Conservation (phyloP, 805 yeast genomes). For the Kodamaea kakaduensis region DNA sequence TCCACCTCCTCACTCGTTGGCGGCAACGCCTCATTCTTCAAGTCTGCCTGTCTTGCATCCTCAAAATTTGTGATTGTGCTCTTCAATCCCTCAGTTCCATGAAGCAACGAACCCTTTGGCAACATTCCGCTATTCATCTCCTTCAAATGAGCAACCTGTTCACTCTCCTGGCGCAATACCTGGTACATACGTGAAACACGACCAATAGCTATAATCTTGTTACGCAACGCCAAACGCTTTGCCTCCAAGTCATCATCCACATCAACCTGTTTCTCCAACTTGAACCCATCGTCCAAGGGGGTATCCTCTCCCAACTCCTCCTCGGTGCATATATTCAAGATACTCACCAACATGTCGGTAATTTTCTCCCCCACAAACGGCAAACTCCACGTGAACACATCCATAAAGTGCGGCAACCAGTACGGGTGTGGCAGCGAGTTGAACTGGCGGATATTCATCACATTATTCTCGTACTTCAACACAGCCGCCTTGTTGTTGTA, state of each 20-base stretch:
- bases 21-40: slow-evolving; percentile 83
- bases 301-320: slow-evolving; percentile 84
- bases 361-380: slow-evolving; percentile 97
- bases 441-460: slow-evolving; percentile 93
- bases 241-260: slow-evolving; percentile 27
- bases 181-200: slow-evolving; percentile 90
- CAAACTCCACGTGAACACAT: slow-evolving; percentile 93
- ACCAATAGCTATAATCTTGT: slow-evolving; percentile 94
- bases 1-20: slow-evolving; percentile 62
- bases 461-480: slow-evolving; percentile 83
- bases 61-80: slow-evolving; percentile 68
- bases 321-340: slow-evolving; percentile 90
- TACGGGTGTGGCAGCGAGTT: slow-evolving; percentile 93
- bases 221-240: slow-evolving; percentile 56
- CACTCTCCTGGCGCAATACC: slow-evolving; percentile 83
- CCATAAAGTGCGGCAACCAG: slow-evolving; percentile 96
- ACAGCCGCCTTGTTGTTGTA: slow-evolving; percentile 96
- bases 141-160: slow-evolving; percentile 77
- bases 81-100: slow-evolving; percentile 78
- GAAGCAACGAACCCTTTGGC: slow-evolving; percentile 81
- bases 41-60: slow-evolving; percentile 77
- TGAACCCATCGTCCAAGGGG: slow-evolving; percentile 40
- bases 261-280: slow-evolving; percentile 8
- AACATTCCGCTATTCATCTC: slow-evolving; percentile 66
- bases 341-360: slow-evolving; percentile 86